Evolutionary conservation across 2,329 filamentous ascomycete species (phyloP), one percentile per base, ranked within the genome.

Genomic region (Cercospora janseana): DNA sequence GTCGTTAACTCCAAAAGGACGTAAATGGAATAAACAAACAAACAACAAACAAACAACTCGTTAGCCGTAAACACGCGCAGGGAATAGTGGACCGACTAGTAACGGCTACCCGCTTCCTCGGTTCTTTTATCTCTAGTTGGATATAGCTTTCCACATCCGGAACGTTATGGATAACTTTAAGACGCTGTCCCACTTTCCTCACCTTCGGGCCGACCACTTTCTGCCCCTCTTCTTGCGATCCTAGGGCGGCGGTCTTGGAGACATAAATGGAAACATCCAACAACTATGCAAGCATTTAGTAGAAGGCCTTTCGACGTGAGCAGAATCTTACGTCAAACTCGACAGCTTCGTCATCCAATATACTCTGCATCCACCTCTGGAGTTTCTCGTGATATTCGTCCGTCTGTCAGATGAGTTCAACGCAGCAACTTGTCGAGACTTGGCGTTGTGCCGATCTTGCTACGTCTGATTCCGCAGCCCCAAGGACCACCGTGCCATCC

Each of bases 231-330:
- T 37, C 34, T 37, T 3, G 18, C 34, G 34, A 21, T 16, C 20
- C 23, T 20, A 21, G 34, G 3, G 23, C 34, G 23, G 18, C 34
- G 34, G 20, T 23, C 18, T 37, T 5, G 34, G 18, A 21, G 21
- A 27, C 28, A 29, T 46, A 20, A 32, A 46, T 46, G 5, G 18
- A 46, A 12, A 46, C 35, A 46, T 46, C 43, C 18, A 46, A 18
- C n/a, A 46, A 28, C 43, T 46, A 40, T n/a, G 38, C 38, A 42
- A 26, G 18, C 38, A 10, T 42, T 41, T 5, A 28, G 21, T 21
- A 21, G 23, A 13, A 27, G 23, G 9, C 32, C 20, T 20, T 16
- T 16, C 7, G 32, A 20, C 10, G 23, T 23, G 20, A n/a, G 34
- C 18, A 23, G 18, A 37, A 20, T 26, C 23, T 13, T 15, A 42